Percentiles rank a stretch among this genome's conserved stretches.
These are phyloP conservation scores for Paralagenidium karlingii DNA, from an alignment of 352 stramenopile genomes.

Conservation along the genomic window DNA sequence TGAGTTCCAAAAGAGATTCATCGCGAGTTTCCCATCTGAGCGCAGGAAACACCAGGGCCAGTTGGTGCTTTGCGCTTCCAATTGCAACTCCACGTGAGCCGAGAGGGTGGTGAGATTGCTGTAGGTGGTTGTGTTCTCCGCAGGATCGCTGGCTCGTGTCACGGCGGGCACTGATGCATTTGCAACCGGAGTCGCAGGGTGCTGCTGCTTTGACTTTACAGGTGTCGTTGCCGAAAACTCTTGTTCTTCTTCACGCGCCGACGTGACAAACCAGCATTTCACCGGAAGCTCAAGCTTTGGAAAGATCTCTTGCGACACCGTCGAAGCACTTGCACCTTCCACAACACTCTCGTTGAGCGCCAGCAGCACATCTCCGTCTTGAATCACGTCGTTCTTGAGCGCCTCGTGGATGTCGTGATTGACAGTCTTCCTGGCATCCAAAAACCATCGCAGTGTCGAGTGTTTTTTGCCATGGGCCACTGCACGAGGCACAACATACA, in stretches of 20 bases:
- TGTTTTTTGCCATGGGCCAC: neutral
- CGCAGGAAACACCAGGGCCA: conserved; percentile 74
- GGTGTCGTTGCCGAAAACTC: neutral
- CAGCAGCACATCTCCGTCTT: conserved; percentile 48
- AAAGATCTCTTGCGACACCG: conserved; percentile 19
- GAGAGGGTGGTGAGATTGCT: neutral
- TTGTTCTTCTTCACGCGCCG: neutral
- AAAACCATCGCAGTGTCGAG: conserved; percentile 10
- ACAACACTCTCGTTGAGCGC: conserved; percentile 42
- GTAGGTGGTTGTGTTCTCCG: neutral
- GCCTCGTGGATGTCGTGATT: conserved; percentile 30
- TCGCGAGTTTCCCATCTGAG: conserved; percentile 72
- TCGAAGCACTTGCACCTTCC: conserved; percentile 9
- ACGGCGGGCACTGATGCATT: neutral
- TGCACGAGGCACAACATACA: conserved; percentile 27
- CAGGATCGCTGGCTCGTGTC: neutral
- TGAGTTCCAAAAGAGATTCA: conserved; percentile 73
- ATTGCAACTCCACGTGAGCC: conserved; percentile 3
- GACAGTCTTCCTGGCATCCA: conserved; percentile 11
- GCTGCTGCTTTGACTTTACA: conserved; percentile 19
- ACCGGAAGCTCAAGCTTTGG: conserved; percentile 17
- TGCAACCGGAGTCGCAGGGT: conserved; percentile 1
- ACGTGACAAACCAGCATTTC: conserved; percentile 42
- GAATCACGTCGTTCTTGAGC: conserved; percentile 30
- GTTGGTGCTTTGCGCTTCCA: conserved; percentile 26